Evolutionary conservation across 352 stramenopile species (phyloP).

Genomic region (Pythium guiyangense): DNA sequence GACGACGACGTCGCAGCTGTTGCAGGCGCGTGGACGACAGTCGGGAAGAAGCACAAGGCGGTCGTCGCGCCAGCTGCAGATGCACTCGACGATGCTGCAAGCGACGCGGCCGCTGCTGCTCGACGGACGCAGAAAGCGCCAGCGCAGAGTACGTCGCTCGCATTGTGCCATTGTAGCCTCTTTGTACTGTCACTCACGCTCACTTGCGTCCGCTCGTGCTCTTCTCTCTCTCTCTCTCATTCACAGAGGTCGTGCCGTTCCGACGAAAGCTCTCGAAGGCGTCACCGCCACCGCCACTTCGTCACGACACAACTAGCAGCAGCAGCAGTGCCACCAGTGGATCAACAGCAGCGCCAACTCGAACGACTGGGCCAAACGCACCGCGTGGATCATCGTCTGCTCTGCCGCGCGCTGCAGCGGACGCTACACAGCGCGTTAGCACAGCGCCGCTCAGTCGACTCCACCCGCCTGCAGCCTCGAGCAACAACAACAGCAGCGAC

Average conservation of each 20-base stretch:
- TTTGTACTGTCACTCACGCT: background rate
- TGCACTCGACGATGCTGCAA: background rate
- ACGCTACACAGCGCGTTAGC: no score
- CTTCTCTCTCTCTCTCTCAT: no score
- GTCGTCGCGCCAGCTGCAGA: constrained; percentile 3
- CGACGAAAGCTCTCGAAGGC: constrained; percentile 7
- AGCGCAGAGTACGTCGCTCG: constrained; percentile 7
- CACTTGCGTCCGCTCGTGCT: background rate
- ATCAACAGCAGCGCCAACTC: background rate
- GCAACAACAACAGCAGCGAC: background rate
- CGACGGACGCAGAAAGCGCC: background rate
- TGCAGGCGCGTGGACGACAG: constrained; percentile 59
- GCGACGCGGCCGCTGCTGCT: background rate
- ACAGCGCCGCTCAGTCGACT: no score
- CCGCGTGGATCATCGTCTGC: no score
- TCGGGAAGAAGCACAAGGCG: constrained; percentile 58
- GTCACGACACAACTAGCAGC: background rate
- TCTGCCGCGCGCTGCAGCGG: no score
- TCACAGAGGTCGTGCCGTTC: constrained; percentile 5
- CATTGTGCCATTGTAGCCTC: background rate
- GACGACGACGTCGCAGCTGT: constrained; percentile 7
- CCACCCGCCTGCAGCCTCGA: background rate
- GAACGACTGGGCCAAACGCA: background rate
- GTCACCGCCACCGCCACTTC: background rate
- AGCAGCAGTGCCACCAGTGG: background rate